phyloP scores from a whole-genome alignment of 2,329 filamentous ascomycete species.

The Penicillium digitatum region DNA sequence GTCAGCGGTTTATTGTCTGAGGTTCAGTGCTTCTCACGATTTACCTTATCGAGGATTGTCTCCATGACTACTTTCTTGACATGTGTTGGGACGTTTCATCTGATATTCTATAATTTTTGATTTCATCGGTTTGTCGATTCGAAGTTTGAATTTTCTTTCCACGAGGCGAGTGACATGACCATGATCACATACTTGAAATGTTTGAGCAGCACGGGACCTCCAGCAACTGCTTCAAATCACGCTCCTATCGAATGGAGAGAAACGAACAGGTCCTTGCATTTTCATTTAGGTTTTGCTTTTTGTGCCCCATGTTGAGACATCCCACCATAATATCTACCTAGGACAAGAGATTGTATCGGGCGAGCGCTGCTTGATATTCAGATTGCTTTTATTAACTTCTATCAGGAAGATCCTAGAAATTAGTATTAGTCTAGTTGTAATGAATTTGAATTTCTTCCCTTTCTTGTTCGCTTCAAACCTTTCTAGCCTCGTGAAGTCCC shows the following conservation, averaged over 20 bases:
- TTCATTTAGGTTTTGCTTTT: background rate
- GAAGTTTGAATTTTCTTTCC: conserved; percentile 6
- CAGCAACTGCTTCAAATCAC: background rate
- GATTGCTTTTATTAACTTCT: background rate
- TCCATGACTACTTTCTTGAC: background rate
- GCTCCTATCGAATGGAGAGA: background rate
- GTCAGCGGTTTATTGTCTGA: background rate
- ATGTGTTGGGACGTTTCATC: background rate
- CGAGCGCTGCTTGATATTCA: background rate
- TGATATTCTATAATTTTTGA: too few species aligned
- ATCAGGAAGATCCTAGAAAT: background rate
- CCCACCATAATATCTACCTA: background rate
- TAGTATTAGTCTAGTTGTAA: background rate
- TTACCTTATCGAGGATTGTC: background rate
- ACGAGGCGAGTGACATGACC: background rate
- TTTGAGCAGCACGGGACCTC: background rate
- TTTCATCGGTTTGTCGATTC: background rate
- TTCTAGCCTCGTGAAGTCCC: conserved; percentile 34
- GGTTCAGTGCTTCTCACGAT: background rate
- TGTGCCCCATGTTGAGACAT: background rate
- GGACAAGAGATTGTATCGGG: background rate
- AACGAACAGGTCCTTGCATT: background rate
- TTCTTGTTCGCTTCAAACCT: too few species aligned
- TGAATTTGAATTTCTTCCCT: background rate
- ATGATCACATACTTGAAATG: conserved; percentile 7